Evolutionary conservation across 192 early-diverging fungal genomes (phyloP).

Genomic region (Coemansia sp.): DNA sequence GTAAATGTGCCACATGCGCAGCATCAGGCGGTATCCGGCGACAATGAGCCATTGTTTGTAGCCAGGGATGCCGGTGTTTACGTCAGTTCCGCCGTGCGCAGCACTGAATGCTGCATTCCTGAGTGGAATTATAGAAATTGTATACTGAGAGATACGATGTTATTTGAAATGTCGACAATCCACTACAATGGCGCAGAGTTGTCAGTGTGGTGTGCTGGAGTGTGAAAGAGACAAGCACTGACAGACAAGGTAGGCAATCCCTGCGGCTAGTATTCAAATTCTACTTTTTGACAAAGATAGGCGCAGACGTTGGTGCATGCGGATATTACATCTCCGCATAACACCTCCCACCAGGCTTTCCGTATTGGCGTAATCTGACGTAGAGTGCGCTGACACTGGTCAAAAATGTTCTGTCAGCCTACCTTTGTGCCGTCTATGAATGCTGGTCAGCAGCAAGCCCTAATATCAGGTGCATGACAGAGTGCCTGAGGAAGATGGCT

Average conservation of each 20-base stretch:
- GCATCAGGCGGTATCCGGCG: slow-evolving; percentile 1
- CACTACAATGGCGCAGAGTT: neutral
- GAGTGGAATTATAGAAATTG: neutral
- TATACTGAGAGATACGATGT: neutral
- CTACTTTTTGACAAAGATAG: neutral
- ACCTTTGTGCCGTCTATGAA: neutral
- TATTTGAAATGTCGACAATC: neutral
- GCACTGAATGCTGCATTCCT: neutral
- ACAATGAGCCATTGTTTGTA: slow-evolving; percentile 2
- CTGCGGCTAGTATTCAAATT: neutral
- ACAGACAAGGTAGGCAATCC: neutral
- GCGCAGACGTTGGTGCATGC: neutral
- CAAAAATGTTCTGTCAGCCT: neutral
- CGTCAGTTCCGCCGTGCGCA: slow-evolving; percentile 1
- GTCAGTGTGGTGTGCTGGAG: neutral
- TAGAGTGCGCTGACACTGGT: neutral
- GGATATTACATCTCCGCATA: slow-evolving; percentile 2
- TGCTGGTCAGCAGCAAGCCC: neutral
- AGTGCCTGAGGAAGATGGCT: neutral
- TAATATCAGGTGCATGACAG: slow-evolving; percentile 6
- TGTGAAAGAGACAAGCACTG: neutral
- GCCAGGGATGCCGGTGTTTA: slow-evolving; percentile 2
- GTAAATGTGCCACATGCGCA: slow-evolving; percentile 1
- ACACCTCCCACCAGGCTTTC: neutral
- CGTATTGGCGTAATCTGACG: neutral